Evolutionary conservation across 108 stramenopile genomes (phyloP), one percentile per base, ranked within the genome.

Genomic region (Pseudonitzschia pungens): DNA sequence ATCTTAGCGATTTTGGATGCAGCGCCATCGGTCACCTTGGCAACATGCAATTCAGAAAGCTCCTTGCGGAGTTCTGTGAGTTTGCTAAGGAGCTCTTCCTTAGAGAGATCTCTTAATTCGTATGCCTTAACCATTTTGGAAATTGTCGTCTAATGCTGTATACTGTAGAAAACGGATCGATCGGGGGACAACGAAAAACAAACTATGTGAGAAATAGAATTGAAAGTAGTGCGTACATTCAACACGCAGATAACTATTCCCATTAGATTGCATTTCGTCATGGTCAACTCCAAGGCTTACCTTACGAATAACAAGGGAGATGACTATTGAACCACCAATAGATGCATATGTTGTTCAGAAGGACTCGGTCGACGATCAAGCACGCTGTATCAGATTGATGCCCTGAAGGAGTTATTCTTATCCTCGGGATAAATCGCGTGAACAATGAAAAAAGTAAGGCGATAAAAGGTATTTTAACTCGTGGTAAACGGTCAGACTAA

Each of bases 1-100:
- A 99, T 99, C 92, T 99, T 99, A 75, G 97, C 97, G 74, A 99
- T 94, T 89, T 99, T 99, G 65, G 94, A 92, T 26, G 96, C 96
- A 20, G 99, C 97, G 40, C 97, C 97, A 65, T 96, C 97, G 24
- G 97, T 98, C 28, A 99, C 97, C 88, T 99, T 94, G 72, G 97
- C 97, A 26, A 98, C 97, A 71, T 96, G 93, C 76, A 99, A 88
- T 72, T 89, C 90, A 42, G 90, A 75, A 53, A 98, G 92, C 71
- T 98, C 97, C 80, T 93, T 90, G 77, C 97, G 96, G 71, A 91
- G 86, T 53, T 98, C 97, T 73, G 85, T 81, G 65, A 99, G 94
- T 58, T 83, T 85, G 84, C 94, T 94, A 73, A 97, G 91, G 71
- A 99, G 95, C 63, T 98, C 99, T 64, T 90, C 94, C 97, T 99